Conservation (phyloP, 2,329 filamentous ascomycete genomes). For the Scedosporium boydii region DNA sequence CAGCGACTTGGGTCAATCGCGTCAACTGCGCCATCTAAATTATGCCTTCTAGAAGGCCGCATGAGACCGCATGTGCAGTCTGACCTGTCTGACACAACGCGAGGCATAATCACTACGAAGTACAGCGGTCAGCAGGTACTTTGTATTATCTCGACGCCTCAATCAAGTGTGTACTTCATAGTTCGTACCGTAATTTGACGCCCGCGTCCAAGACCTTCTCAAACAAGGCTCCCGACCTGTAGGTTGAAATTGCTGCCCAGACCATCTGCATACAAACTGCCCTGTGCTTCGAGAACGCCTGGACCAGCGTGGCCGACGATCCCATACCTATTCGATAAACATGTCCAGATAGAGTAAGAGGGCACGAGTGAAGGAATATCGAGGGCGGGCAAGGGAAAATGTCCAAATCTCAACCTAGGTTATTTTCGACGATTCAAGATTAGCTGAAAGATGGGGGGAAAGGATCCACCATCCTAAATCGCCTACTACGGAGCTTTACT, state of each 20-base stretch:
- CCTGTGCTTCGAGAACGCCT: not conserved
- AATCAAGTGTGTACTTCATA: too few species aligned
- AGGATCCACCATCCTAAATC: too few species aligned
- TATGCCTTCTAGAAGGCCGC: not conserved
- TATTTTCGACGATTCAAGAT: not conserved
- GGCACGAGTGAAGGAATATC: not conserved
- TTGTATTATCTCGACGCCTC: too few species aligned
- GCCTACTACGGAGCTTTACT: too few species aligned
- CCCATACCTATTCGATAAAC: not conserved
- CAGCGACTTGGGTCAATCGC: not conserved
- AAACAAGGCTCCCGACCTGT: too few species aligned
- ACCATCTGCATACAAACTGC: not conserved
- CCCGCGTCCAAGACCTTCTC: too few species aligned
- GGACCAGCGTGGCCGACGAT: not conserved
- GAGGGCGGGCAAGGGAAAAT: not conserved
- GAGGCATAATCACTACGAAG: not conserved
- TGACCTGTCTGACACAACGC: not conserved
- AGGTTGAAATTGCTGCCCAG: too few species aligned
- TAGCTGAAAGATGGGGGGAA: not conserved
- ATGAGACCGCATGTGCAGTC: not conserved
- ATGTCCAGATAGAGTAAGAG: conserved; percentile 4
- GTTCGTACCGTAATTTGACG: too few species aligned
- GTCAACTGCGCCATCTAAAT: not conserved
- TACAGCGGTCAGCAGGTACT: too few species aligned
- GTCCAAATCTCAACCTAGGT: not conserved